A percentile compares a stretch with the other conserved stretches of the same genome.
phyloP scores from a whole-genome alignment of 2,329 filamentous ascomycete species.

The Fusarium temperatum region DNA sequence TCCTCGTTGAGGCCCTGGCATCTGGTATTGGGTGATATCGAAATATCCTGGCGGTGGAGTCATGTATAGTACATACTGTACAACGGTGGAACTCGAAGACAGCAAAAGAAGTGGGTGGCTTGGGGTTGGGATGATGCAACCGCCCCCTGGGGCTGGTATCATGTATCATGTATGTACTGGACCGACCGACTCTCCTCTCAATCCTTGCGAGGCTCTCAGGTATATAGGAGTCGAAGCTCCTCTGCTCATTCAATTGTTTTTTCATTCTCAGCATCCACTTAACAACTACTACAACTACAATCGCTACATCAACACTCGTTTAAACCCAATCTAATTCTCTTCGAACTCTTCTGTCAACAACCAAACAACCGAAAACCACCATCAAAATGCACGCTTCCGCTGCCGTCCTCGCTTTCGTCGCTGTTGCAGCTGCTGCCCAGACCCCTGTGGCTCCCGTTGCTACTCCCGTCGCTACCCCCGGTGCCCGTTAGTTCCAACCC shows the following conservation, averaged over 20 bases:
- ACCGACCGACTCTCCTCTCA: conserved; percentile 6
- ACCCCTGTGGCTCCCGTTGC: conserved; percentile 30
- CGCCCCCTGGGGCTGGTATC: conserved; percentile 34
- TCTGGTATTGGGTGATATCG: conserved; percentile 26
- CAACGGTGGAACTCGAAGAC: conserved; percentile 9
- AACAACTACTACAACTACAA: conserved; percentile 11
- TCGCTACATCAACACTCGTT: conserved; percentile 35
- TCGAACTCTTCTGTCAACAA: conserved; percentile 6
- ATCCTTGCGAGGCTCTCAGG: conserved; percentile 25
- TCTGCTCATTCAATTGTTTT: conserved; percentile 2
- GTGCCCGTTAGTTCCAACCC: conserved; percentile 27
- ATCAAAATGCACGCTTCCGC: conserved; percentile 40
- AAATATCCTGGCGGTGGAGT: conserved; percentile 21
- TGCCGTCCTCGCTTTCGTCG: conserved; percentile 41
- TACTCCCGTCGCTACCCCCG: conserved; percentile 30
- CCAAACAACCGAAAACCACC: conserved; percentile 13
- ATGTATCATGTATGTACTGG: conserved; percentile 12
- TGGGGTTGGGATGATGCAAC: conserved; percentile 37
- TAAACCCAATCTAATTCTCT: conserved; percentile 17
- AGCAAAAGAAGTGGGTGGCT: conserved; percentile 26
- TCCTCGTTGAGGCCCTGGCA: conserved; percentile 30
- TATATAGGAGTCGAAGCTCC: conserved; percentile 34
- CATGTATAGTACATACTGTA: background rate
- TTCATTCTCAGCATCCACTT: conserved; percentile 17
- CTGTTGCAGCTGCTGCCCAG: conserved; percentile 35